Conservation (phyloP, 1,139 yeast genomes). For the Diutina sp. region DNA sequence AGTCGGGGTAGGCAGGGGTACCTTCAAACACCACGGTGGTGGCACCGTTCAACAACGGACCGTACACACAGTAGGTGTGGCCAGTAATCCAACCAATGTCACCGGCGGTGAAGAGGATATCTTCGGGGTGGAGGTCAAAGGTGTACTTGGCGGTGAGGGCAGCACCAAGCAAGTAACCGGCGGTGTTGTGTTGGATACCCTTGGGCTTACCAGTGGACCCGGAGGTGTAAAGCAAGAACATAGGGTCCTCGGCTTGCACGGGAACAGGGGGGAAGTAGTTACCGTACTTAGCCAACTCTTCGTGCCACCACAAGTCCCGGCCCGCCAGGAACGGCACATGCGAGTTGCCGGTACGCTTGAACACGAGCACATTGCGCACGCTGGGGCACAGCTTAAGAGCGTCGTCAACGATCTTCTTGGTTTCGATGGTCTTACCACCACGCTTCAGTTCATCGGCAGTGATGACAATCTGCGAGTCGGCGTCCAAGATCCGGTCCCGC, state of each 20-base stretch:
- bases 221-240: constrained; percentile 53
- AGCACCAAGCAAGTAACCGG: constrained; percentile 69
- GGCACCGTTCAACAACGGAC: constrained; percentile 69
- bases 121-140: constrained; percentile 65
- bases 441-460: constrained; percentile 75
- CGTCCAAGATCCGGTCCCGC: constrained; percentile 67
- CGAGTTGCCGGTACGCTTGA: constrained; percentile 52
- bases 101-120: constrained; percentile 70
- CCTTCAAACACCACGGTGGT: constrained; percentile 79
- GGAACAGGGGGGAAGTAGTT: constrained; percentile 51
- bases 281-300: constrained; percentile 56
- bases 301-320: constrained; percentile 78
- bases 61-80: constrained; percentile 73
- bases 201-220: constrained; percentile 33
- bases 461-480: constrained; percentile 59
- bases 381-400: constrained; percentile 60
- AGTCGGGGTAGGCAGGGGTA: constrained; percentile 75
- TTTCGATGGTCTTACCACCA: constrained; percentile 75
- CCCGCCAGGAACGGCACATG: constrained; percentile 7
- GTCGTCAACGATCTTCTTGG: constrained; percentile 74
- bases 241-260: constrained; percentile 47
- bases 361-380: constrained; percentile 59
- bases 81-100: constrained; percentile 90
- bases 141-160: constrained; percentile 57
- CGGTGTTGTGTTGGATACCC: constrained; percentile 53